Conservation (phyloP, 2,329 filamentous ascomycete genomes). For the Pseudogymnoascus sp. region DNA sequence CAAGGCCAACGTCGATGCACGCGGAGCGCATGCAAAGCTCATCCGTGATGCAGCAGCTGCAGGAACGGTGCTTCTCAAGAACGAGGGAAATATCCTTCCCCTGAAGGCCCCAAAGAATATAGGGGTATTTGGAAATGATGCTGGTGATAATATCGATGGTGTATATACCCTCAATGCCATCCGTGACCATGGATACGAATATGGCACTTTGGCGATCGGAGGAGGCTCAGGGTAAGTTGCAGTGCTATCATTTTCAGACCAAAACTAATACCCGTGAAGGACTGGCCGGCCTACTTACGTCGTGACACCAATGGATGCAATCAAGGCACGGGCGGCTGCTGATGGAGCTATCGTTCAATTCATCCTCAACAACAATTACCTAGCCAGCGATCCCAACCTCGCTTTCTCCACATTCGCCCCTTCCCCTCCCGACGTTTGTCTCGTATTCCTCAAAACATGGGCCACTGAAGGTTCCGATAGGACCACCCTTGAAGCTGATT, state of each 20-base stretch:
- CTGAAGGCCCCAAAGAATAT: slow-evolving; percentile 38
- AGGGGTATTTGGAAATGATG: slow-evolving; percentile 42
- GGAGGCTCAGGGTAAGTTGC: slow-evolving; percentile 17
- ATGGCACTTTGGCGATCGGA: slow-evolving; percentile 18
- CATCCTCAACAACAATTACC: slow-evolving; percentile 13
- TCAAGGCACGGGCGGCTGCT: slow-evolving; percentile 29
- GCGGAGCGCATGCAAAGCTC: slow-evolving; percentile 44
- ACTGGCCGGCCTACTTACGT: slow-evolving; percentile 53
- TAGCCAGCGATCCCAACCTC: slow-evolving; percentile 2
- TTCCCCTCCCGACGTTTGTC: slow-evolving; percentile 26
- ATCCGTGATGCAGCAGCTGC: slow-evolving; percentile 52
- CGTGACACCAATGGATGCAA: slow-evolving; percentile 49
- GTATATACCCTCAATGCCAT: background rate
- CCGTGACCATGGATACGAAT: slow-evolving; percentile 10
- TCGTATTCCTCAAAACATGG: slow-evolving; percentile 61
- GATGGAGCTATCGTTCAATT: slow-evolving; percentile 15
- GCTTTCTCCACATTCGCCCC: slow-evolving; percentile 12
- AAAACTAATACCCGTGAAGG: slow-evolving; percentile 14
- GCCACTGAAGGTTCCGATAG: slow-evolving; percentile 42
- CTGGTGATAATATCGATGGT: slow-evolving; percentile 33
- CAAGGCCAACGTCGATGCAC: slow-evolving; percentile 41
- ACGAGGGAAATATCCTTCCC: slow-evolving; percentile 40
- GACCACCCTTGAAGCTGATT: slow-evolving; percentile 15
- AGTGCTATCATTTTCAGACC: background rate
- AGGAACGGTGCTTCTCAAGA: slow-evolving; percentile 58